These are phyloP conservation scores for Gossypium turneri DNA, from an alignment of 345 rosid genomes.

Conservation along the genomic window DNA sequence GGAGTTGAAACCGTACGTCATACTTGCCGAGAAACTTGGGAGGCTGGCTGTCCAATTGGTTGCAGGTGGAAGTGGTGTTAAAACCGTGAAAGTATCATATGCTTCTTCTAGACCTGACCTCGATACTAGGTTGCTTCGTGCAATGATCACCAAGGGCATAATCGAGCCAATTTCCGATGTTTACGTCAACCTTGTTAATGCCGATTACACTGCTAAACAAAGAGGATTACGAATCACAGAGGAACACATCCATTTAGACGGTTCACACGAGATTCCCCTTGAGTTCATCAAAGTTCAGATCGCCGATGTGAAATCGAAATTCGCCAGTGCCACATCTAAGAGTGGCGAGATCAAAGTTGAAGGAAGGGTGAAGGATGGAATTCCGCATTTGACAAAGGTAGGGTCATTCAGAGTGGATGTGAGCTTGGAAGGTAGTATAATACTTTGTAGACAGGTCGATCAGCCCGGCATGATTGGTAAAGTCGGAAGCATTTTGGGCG, in stretches of 20 bases:
- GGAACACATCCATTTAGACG: slow-evolving; percentile 51
- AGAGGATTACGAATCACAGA: slow-evolving; percentile 67
- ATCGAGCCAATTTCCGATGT: slow-evolving; percentile 69
- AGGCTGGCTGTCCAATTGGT: slow-evolving; percentile 79
- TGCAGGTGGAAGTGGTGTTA: slow-evolving; percentile 85
- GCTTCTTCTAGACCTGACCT: slow-evolving; percentile 76
- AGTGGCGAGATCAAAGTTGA: slow-evolving; percentile 60
- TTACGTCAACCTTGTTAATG: slow-evolving; percentile 71
- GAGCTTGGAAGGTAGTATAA: slow-evolving; percentile 72
- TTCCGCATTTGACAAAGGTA: slow-evolving; percentile 69
- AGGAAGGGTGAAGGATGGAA: slow-evolving; percentile 67
- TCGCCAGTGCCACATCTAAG: slow-evolving; percentile 67
- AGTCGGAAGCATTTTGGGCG: slow-evolving; percentile 70
- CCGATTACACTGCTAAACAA: slow-evolving; percentile 78
- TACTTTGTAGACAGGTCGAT: slow-evolving; percentile 75
- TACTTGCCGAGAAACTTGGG: slow-evolving; percentile 70
- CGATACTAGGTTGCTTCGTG: slow-evolving; percentile 78
- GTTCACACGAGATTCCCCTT: slow-evolving; percentile 65
- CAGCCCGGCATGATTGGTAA: slow-evolving; percentile 81
- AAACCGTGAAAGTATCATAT: slow-evolving; percentile 64
- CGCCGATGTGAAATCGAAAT: slow-evolving; percentile 62
- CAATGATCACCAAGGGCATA: slow-evolving; percentile 75
- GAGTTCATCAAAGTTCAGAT: slow-evolving; percentile 67
- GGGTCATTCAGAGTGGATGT: slow-evolving; percentile 77
- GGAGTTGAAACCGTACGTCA: slow-evolving; percentile 75